phyloP scores from a whole-genome alignment of 2,329 filamentous ascomycete species.

The Trichoderma sp. region DNA sequence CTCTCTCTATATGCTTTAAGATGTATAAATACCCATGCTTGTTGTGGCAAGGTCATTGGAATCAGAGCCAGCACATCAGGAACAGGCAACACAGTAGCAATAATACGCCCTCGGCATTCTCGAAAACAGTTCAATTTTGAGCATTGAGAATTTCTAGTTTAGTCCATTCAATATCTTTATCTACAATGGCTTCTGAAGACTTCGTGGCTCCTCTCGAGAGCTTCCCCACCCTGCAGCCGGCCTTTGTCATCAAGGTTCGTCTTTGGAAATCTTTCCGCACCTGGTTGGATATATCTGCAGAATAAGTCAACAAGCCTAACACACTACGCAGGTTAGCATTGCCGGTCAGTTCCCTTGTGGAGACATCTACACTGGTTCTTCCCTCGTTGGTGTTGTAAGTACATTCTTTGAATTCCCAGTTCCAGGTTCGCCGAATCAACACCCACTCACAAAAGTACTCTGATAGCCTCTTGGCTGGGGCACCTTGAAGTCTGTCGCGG shows the following conservation, averaged over 20 bases:
- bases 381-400: neutral
- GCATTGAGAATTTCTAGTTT: neutral
- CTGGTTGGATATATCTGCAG: neutral
- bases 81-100: neutral
- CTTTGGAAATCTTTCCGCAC: neutral
- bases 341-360: neutral
- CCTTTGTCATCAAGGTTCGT: neutral
- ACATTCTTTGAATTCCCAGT: neutral
- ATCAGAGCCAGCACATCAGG: neutral
- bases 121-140: neutral
- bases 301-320: neutral
- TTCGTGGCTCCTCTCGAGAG: neutral
- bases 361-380: neutral
- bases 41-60: neutral
- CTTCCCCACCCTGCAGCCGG: neutral
- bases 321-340: neutral
- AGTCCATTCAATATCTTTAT: neutral
- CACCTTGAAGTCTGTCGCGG: neutral
- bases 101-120: neutral
- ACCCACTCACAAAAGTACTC: neutral
- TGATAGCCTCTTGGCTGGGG: neutral
- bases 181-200: neutral
- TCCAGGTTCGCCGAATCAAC: neutral
- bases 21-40: neutral
- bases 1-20: neutral